phyloP scores from a whole-genome alignment of 2,329 filamentous ascomycete species.

The Coniochaeta sp. region DNA sequence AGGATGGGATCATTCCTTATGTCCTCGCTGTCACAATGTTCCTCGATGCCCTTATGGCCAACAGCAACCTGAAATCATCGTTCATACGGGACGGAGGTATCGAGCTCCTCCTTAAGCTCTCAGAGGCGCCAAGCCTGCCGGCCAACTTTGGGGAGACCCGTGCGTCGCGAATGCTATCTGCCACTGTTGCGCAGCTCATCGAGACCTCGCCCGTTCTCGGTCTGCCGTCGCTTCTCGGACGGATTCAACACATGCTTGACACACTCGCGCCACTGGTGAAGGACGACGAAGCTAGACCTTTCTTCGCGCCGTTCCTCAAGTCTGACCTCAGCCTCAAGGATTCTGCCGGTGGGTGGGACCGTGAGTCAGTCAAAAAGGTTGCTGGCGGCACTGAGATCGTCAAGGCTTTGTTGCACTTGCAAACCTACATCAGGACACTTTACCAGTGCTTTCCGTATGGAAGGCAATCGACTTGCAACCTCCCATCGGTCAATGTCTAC shows the following conservation, averaged over 20 bases:
- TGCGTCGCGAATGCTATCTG: constrained; percentile 62
- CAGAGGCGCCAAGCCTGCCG: constrained; percentile 72
- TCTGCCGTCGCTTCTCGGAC: constrained; percentile 71
- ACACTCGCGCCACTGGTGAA: constrained; percentile 57
- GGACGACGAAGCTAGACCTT: constrained; percentile 46
- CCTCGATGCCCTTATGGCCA: constrained; percentile 62
- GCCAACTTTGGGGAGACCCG: constrained; percentile 61
- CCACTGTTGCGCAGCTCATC: constrained; percentile 68
- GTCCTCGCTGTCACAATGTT: constrained; percentile 73
- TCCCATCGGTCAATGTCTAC: constrained; percentile 72
- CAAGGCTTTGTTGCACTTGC: constrained; percentile 70
- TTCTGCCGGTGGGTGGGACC: constrained; percentile 24
- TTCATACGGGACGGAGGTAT: constrained; percentile 77
- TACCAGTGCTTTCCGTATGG: constrained; percentile 67
- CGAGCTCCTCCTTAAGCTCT: constrained; percentile 77
- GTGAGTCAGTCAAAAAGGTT: constrained; percentile 32
- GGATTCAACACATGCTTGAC: constrained; percentile 63
- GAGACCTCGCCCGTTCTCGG: constrained; percentile 76
- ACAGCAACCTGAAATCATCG: constrained; percentile 60
- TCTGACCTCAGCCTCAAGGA: constrained; percentile 28
- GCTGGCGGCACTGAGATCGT: constrained; percentile 65
- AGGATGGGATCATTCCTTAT: constrained; percentile 53
- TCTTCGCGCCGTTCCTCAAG: constrained; percentile 61
- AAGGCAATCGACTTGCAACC: constrained; percentile 55
- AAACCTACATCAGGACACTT: constrained; percentile 69